phyloP scores from a whole-genome alignment of 139 green algal species.

The Ettlia oleoabundans region DNA sequence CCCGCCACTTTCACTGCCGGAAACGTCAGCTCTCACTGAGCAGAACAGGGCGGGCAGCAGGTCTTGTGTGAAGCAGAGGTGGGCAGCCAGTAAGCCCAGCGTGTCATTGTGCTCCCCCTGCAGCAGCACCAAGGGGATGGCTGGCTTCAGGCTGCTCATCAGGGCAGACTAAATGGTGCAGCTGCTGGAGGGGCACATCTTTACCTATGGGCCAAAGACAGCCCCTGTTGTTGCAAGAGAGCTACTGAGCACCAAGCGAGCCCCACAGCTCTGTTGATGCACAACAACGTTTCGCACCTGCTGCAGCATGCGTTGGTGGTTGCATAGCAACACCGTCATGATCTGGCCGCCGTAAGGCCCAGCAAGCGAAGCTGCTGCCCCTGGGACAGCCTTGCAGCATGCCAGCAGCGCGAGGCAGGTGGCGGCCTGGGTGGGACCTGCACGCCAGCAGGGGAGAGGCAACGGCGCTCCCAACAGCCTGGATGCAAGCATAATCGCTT shows the following conservation, averaged over 20 bases:
- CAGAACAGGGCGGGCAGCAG: constrained; percentile 2
- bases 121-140: background rate
- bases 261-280: background rate
- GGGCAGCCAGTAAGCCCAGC: constrained; percentile 24
- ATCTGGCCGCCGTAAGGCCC: constrained; percentile 3
- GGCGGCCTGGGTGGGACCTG: constrained; percentile 15
- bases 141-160: too few relatives aligned
- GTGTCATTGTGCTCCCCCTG: constrained; percentile 36
- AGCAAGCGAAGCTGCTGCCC: constrained; percentile 1
- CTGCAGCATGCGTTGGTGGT: constrained; percentile 24
- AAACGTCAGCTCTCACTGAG: background rate
- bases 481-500: too few relatives aligned
- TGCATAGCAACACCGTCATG: constrained; percentile 29
- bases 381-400: constrained; percentile 21
- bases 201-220: too few relatives aligned
- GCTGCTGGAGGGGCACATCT: too few relatives aligned
- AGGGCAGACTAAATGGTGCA: too few relatives aligned
- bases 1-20: background rate
- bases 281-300: constrained; percentile 1
- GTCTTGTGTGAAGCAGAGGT: constrained; percentile 22
- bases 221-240: background rate
- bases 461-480: too few relatives aligned
- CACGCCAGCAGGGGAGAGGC: background rate
- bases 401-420: constrained; percentile 26
- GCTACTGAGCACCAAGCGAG: too few relatives aligned